Conservation (phyloP, 2,329 filamentous ascomycete species). For the Periconia sp. region DNA sequence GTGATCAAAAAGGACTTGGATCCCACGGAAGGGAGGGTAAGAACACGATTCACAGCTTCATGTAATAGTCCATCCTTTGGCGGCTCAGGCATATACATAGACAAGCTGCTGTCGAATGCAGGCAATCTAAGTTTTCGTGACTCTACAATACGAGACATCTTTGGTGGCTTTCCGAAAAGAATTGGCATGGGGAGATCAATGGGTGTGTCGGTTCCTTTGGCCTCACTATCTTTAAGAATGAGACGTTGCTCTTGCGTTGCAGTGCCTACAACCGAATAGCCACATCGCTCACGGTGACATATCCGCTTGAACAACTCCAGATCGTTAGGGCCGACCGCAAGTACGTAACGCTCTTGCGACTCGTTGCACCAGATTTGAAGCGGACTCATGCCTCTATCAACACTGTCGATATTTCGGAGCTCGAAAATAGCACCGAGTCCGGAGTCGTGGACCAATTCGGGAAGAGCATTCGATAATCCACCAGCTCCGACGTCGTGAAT, state of each 20-base stretch:
- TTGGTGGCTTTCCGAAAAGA: conserved; percentile 85
- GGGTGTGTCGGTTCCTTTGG: conserved; percentile 70
- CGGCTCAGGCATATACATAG: conserved; percentile 63
- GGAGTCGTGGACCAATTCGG: conserved; percentile 89
- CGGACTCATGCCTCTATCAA: conserved; percentile 89
- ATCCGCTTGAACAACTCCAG: conserved; percentile 74
- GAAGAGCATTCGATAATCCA: conserved; percentile 80
- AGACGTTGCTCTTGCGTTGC: conserved; percentile 74
- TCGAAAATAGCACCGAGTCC: conserved; percentile 90
- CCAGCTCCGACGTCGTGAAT: conserved; percentile 98
- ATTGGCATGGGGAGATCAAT: conserved; percentile 89
- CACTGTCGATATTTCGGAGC: conserved; percentile 88
- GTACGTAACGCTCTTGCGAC: conserved; percentile 92
- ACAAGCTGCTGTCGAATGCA: conserved; percentile 74
- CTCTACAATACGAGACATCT: conserved; percentile 73
- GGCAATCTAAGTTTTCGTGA: conserved; percentile 69
- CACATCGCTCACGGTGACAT: conserved; percentile 79
- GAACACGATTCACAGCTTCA: conserved; percentile 78
- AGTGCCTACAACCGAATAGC: conserved; percentile 86
- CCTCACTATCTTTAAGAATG: conserved; percentile 79
- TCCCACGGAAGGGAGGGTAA: conserved; percentile 85
- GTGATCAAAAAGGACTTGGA: conserved; percentile 98
- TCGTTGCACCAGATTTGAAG: conserved; percentile 98
- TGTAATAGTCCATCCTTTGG: conserved; percentile 56
- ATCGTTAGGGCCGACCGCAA: conserved; percentile 79